phyloP scores from a whole-genome alignment of 306 rosid species.

The Myrica gale region DNA sequence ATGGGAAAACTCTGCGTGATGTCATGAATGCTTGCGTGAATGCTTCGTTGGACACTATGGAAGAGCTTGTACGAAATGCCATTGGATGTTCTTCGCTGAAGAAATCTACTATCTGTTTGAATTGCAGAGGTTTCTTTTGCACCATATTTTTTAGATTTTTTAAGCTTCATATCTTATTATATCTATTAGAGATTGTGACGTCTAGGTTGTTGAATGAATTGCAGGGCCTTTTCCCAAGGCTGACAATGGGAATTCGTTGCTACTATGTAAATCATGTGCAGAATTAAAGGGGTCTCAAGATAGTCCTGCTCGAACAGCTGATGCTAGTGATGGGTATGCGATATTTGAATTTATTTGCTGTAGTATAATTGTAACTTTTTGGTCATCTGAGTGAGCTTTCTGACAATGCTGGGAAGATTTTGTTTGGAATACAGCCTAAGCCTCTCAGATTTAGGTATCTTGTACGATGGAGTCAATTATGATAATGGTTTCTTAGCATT shows the following conservation, averaged over 20 bases:
- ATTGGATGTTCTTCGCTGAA: constrained; percentile 51
- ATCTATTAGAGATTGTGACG: not conserved
- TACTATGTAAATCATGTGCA: constrained; percentile 62
- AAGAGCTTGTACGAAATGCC: constrained; percentile 52
- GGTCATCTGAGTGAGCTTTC: not conserved
- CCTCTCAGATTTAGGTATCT: not conserved
- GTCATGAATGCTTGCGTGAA: constrained; percentile 57
- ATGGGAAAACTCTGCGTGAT: constrained; percentile 72
- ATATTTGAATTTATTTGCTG: constrained; percentile 26
- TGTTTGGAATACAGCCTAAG: not conserved
- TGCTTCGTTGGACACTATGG: constrained; percentile 44
- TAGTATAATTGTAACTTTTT: not conserved
- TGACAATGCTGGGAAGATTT: not conserved
- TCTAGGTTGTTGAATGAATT: constrained; percentile 23
- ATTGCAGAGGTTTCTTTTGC: constrained; percentile 68
- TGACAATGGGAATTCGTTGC: constrained; percentile 37
- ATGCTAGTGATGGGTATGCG: constrained; percentile 24
- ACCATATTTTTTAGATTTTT: constrained; percentile 10
- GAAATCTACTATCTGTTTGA: constrained; percentile 59
- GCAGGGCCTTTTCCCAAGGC: constrained; percentile 35
- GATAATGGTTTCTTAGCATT: not conserved
- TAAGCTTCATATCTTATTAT: constrained; percentile 6
- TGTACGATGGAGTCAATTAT: not conserved
- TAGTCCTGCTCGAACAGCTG: constrained; percentile 26
- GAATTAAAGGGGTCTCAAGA: constrained; percentile 38